Percentiles rank a stretch among this genome's conserved stretches.
These are phyloP conservation scores for Penicillium sp. DNA, from an alignment of 2,329 filamentous ascomycete species.

Conservation along the genomic window DNA sequence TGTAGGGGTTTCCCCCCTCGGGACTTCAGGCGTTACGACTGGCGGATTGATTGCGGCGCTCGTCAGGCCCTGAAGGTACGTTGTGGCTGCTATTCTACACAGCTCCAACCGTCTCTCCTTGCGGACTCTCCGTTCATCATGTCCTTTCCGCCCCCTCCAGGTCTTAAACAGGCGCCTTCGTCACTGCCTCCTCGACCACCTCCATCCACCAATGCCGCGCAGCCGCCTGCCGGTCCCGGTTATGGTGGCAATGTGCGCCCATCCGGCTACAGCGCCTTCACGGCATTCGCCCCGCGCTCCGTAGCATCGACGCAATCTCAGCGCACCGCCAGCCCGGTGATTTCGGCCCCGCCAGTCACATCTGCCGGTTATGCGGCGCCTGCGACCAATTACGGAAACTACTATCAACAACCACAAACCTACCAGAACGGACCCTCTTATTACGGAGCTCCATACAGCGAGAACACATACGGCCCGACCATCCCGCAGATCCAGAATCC, in stretches of 20 bases:
- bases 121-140: conserved; percentile 57
- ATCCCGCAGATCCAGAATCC: conserved; percentile 75
- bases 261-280: conserved; percentile 47
- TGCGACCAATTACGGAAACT: conserved; percentile 43
- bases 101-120: conserved; percentile 31
- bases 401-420: conserved; percentile 42
- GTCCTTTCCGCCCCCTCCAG: conserved; percentile 85
- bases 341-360: conserved; percentile 38
- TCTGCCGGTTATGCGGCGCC: conserved; percentile 37
- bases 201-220: conserved; percentile 45
- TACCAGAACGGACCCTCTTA: conserved; percentile 40
- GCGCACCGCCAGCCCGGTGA: conserved; percentile 38
- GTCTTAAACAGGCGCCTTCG: conserved; percentile 54
- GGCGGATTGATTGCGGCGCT: conserved; percentile 36
- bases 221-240: conserved; percentile 41
- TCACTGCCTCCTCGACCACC: conserved; percentile 78
- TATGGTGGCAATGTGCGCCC: conserved; percentile 36
- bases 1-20: too few relatives aligned
- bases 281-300: conserved; percentile 59
- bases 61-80: conserved; percentile 45
- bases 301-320: conserved; percentile 49
- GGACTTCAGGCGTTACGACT: conserved; percentile 34
- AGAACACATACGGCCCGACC: conserved; percentile 49
- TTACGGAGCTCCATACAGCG: conserved; percentile 50
- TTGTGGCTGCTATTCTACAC: conserved; percentile 36